Evolutionary conservation across 148 eudicot genomes (phyloP).

Genomic region (Camellia granthamiana): DNA sequence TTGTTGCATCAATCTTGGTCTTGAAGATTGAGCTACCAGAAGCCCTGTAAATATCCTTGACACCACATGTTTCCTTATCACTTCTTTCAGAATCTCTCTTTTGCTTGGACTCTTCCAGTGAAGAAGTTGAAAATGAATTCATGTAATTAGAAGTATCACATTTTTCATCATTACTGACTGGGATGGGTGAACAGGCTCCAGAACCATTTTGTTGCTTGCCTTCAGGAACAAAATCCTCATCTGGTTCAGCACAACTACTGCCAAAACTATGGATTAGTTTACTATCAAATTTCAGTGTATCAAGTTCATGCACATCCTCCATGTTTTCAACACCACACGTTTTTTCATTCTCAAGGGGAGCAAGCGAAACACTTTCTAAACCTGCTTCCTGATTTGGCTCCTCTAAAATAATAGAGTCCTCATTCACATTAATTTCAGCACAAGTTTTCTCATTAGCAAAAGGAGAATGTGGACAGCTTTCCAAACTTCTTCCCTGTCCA

Average conservation of each 20-base stretch:
- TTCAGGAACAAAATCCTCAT: slow-evolving; percentile 24
- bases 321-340: slow-evolving; percentile 16
- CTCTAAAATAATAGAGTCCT: slow-evolving; percentile 9
- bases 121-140: slow-evolving; percentile 24
- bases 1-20: slow-evolving; percentile 26
- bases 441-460: slow-evolving; percentile 22
- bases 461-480: slow-evolving; percentile 10
- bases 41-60: slow-evolving; percentile 11
- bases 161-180: slow-evolving; percentile 17
- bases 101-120: slow-evolving; percentile 18
- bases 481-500: slow-evolving; percentile 26
- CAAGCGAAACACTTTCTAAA: slow-evolving; percentile 29
- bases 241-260: slow-evolving; percentile 26
- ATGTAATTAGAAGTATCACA: slow-evolving; percentile 13
- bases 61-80: slow-evolving; percentile 24
- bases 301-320: slow-evolving; percentile 26
- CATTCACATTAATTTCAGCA: slow-evolving; percentile 20
- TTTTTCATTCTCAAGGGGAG: slow-evolving; percentile 23
- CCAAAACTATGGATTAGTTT: slow-evolving; percentile 27
- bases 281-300: slow-evolving; percentile 19
- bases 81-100: slow-evolving; percentile 27
- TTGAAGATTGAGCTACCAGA: slow-evolving; percentile 8
- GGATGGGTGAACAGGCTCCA: slow-evolving; percentile 25
- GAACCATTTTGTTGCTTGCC: slow-evolving; percentile 25
- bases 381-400: slow-evolving; percentile 21